Percentiles rank a stretch among this genome's conserved stretches.
These are phyloP conservation scores for Trifolium dubium DNA, from an alignment of 306 rosid genomes.

Conservation along the genomic window DNA sequence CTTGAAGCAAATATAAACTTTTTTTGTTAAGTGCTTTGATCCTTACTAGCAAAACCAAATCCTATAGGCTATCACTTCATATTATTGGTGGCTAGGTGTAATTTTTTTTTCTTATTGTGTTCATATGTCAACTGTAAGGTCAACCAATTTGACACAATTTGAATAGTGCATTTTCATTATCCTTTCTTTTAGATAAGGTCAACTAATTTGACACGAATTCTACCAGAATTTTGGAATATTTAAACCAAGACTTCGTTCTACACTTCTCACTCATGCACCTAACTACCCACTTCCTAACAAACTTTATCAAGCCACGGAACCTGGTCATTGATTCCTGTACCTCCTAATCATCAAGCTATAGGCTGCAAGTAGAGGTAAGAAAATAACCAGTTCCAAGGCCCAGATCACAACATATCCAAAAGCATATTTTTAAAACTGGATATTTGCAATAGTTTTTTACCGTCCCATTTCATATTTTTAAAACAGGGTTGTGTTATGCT, in stretches of 20 bases:
- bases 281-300: not conserved
- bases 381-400: not conserved
- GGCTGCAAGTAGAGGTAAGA: not conserved
- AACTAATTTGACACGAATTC: not conserved
- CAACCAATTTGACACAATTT: no score
- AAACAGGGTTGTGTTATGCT: slow-evolving; percentile 2
- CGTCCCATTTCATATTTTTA: not conserved
- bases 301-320: slow-evolving; percentile 10
- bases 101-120: slow-evolving; percentile 3
- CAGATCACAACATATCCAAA: not conserved
- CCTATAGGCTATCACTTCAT: not conserved
- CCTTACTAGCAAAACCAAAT: not conserved
- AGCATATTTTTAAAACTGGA: not conserved
- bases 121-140: slow-evolving; percentile 6
- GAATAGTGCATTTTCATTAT: not conserved
- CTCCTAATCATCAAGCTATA: not conserved
- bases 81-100: not conserved
- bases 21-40: slow-evolving; percentile 17
- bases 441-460: not conserved
- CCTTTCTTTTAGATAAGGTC: not conserved
- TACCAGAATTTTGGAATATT: not conserved
- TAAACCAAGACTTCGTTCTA: not conserved
- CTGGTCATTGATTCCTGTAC: not conserved
- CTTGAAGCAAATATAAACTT: slow-evolving; percentile 3
- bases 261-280: not conserved